Base-by-base conservation (phyloP, 2,329 filamentous ascomycete genomes). In the Aspergillus pseudoterreus region DNA sequence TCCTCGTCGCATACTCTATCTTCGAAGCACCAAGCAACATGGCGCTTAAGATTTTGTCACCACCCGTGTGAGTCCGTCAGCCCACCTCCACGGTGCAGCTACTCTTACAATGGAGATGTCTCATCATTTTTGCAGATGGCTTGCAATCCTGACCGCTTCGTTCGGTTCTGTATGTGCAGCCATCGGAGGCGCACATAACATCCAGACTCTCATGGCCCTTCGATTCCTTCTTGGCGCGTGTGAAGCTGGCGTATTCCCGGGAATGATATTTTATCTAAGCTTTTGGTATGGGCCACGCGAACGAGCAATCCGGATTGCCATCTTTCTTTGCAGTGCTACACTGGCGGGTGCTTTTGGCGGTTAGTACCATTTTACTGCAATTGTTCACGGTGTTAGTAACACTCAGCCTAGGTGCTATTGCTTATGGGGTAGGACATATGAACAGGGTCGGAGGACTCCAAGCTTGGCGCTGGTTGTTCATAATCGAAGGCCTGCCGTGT, bases 231-330 rank as follows among this genome's bases (percentile, higher is more conserved):
- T 61, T 2, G 58, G 57, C 4, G 50, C 53, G 6, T 39, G 46
- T 11, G 58, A 61, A 30, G 58, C 58, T 0, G 58, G 58, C 15
- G 47, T 52, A 1, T 57, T 48, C 32, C 58, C 58, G 11, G 57
- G 68, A 10, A 59, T 72, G 56, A 56, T 59, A 8, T 68, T 69
- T 41, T 70, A 69, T 35, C 57, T 72, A 14, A 67, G 63, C 1
- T 57, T 71, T 50, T 73, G 70, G 62, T 74, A 73, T 47, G 60
- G 61, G 0, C 63, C 68, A 6, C 61, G 51, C 17, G 70, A 73
- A 42, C 58, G 66, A 12, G 69, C 71, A 15, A 54, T 64, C 38
- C 22, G 50, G 5, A 47, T 60, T 38, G 54, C 56, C 1, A 43
- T 56, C 15, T 48, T 59, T 2, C 17, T 54, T 10, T 51, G 49